Evolutionary conservation across 768 basidiomycete species (phyloP).

Genomic region (Boletus eberwhitei): DNA sequence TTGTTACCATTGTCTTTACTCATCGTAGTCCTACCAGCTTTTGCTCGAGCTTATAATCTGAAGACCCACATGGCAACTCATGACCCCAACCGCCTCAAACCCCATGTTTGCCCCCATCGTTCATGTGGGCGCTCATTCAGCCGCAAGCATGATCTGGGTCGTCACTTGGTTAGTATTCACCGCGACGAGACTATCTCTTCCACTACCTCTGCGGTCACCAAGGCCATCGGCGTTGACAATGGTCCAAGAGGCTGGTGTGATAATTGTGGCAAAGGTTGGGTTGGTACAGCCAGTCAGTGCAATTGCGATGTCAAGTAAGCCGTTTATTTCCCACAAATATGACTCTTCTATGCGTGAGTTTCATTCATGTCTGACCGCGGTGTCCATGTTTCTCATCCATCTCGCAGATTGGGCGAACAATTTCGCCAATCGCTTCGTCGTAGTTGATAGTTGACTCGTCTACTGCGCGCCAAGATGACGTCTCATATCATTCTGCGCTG

Average conservation of each 20-base stretch:
- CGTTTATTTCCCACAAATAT: neutral
- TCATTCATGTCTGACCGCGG: neutral
- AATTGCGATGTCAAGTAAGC: conserved; percentile 66
- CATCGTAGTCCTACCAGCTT: conserved; percentile 46
- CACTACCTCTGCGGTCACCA: conserved; percentile 37
- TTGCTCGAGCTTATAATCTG: conserved; percentile 90
- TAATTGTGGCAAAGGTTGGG: conserved; percentile 64
- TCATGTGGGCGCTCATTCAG: conserved; percentile 89
- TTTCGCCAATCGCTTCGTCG: conserved; percentile 39
- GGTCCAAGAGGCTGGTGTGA: conserved; percentile 70
- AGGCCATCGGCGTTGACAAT: conserved; percentile 66
- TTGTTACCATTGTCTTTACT: neutral
- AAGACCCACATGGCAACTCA: conserved; percentile 96
- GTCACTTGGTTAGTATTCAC: conserved; percentile 85
- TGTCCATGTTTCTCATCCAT: conserved; percentile 15
- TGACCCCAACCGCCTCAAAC: conserved; percentile 87
- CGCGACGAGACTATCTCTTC: conserved; percentile 57
- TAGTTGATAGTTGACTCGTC: conserved; percentile 39
- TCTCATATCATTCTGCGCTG: conserved; percentile 34
- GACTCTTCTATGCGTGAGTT: conserved; percentile 30
- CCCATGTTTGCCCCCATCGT: conserved; percentile 81
- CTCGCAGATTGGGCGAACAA: conserved; percentile 31
- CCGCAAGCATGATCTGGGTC: conserved; percentile 89
- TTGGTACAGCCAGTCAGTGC: conserved; percentile 54
- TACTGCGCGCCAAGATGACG: conserved; percentile 29